phyloP scores from a whole-genome alignment of 2,329 filamentous ascomycete genomes.

The Scortechinia acanthostroma region DNA sequence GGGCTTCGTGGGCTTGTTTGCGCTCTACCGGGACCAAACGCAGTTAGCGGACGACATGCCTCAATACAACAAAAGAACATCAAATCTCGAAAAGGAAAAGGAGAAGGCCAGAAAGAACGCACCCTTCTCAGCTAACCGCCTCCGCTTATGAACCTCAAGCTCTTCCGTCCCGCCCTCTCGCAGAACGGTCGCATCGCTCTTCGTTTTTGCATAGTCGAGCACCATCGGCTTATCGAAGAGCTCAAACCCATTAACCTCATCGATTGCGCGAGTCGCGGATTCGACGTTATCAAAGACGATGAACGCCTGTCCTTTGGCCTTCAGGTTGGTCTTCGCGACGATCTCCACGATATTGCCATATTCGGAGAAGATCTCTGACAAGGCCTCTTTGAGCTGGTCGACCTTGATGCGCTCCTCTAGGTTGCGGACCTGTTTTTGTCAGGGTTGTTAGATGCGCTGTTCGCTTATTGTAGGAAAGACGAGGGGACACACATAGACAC shows the following conservation, averaged over 20 bases:
- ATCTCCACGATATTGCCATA: constrained; percentile 82
- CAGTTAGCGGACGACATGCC: constrained; percentile 7
- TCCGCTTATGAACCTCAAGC: constrained; percentile 78
- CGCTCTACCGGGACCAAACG: constrained; percentile 30
- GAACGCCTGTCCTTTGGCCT: constrained; percentile 92
- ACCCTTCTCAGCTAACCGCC: constrained; percentile 86
- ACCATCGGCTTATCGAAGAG: constrained; percentile 87
- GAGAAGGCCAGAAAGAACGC: constrained; percentile 11
- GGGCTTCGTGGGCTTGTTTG: constrained; percentile 76
- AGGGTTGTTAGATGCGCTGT: not conserved
- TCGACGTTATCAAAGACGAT: constrained; percentile 81
- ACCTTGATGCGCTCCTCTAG: constrained; percentile 88
- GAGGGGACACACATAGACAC: constrained; percentile 25
- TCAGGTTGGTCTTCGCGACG: constrained; percentile 81
- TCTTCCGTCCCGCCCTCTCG: constrained; percentile 69
- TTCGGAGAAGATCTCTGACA: constrained; percentile 76
- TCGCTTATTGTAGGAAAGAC: constrained; percentile 1
- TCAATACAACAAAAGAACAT: too few relatives aligned
- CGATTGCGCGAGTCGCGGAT: constrained; percentile 73
- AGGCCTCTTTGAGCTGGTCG: constrained; percentile 65
- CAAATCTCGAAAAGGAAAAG: not conserved
- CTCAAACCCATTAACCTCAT: constrained; percentile 86
- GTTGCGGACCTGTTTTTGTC: constrained; percentile 58
- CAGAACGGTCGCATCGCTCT: constrained; percentile 81
- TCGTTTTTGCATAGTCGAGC: constrained; percentile 72